Base-by-base conservation (phyloP, 2,329 filamentous ascomycete genomes). In the Ceratocystis harringtonii region DNA sequence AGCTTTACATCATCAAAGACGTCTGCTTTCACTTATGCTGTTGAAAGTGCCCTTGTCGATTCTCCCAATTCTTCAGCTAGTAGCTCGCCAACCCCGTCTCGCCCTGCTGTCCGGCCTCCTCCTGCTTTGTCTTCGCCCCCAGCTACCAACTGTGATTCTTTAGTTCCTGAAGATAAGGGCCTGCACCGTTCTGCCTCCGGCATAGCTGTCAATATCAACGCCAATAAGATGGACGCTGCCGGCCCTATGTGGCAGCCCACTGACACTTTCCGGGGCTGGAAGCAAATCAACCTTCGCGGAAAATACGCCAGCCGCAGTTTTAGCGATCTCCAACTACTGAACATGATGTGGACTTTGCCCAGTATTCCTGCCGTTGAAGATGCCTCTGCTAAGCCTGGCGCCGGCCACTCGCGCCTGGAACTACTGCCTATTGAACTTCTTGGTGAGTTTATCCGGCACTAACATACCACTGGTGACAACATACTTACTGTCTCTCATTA, bases 381-480 rank as follows among this genome's bases (percentile, higher is more conserved):
- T 30, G 67, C 67, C 61, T 61, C 66, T 58, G 62, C 60, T 43
- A 69, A 65, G 48, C 50, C 52, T 25, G 66, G 64, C 25, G 74
- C 78, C n/a, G 81, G 82, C 66, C 72, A 77, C 25, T 77, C 86
- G 25, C 78, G 80, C 30, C 75, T 92, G 50, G 88, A 91, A 77
- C 81, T 74, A 68, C 78, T 92, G 6, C 88, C 88, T 0, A 78
- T 81, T 63, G 88, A 91, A 75, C 77, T 91, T 69, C 80, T 89
- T 66, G 82, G 87, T 90, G 80, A 75, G 85, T 78, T 50, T 28
- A 5, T 17, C 5, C 61, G 62, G 41, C n/a, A 32, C 61, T 8
- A 55, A 61, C 12, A 48, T 28, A 52, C 60, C 61, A 57, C 32
- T 65, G 48, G n/a, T 44, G 19, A 44, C 22, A 25, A 28, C 25